Percentiles rank a stretch among this genome's conserved stretches.
These are phyloP conservation scores for Aspergillus jensenii DNA, from an alignment of 2,329 filamentous ascomycete genomes.

Conservation along the genomic window DNA sequence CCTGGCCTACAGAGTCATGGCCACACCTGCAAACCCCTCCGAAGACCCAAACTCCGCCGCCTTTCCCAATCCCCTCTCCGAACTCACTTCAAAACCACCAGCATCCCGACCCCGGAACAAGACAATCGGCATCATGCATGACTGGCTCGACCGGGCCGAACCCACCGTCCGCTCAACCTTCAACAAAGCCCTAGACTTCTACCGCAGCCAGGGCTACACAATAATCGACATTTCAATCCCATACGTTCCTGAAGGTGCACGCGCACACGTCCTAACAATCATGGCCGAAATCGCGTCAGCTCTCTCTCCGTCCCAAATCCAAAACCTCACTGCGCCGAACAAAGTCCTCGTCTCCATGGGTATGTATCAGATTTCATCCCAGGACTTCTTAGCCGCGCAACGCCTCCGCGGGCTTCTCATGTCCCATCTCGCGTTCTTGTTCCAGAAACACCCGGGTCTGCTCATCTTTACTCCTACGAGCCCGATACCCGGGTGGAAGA, in stretches of 20 bases:
- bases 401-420: constrained; percentile 74
- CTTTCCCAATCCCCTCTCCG: constrained; percentile 56
- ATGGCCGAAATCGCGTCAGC: constrained; percentile 66
- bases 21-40: constrained; percentile 62
- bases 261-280: constrained; percentile 75
- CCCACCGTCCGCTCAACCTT: constrained; percentile 63
- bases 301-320: constrained; percentile 52
- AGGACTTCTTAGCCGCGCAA: constrained; percentile 71
- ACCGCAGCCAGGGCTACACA: constrained; percentile 36
- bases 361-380: constrained; percentile 62
- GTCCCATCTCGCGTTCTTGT: constrained; percentile 73
- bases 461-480: constrained; percentile 77
- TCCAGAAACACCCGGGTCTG: constrained; percentile 68
- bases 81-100: constrained; percentile 45
- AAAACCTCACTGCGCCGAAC: constrained; percentile 64
- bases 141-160: constrained; percentile 70
- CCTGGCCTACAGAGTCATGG: constrained; percentile 78
- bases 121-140: constrained; percentile 67
- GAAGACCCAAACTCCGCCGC: constrained; percentile 58
- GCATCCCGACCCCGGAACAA: constrained; percentile 45
- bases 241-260: constrained; percentile 66
- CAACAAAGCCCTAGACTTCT: constrained; percentile 60
- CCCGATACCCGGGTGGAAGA: constrained; percentile 73
- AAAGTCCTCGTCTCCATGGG: constrained; percentile 65
- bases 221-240: constrained; percentile 54